Percentiles rank a stretch among this genome's conserved stretches.
Evolutionary conservation across 495 filamentous ascomycete genomes (phyloP).

Genomic region (Penicillium verhagenii): DNA sequence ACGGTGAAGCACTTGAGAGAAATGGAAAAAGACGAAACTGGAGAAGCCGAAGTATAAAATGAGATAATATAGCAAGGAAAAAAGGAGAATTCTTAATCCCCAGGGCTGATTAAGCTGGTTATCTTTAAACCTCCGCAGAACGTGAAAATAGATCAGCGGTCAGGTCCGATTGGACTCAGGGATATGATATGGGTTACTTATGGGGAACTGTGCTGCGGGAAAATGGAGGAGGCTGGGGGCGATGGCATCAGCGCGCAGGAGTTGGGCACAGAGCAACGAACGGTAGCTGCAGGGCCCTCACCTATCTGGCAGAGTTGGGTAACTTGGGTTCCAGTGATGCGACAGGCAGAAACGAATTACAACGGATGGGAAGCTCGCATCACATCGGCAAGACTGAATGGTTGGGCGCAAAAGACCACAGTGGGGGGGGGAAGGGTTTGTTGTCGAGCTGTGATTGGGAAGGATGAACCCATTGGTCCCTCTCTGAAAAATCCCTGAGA

Average conservation of each 20-base stretch:
- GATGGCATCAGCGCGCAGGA: constrained; percentile 22
- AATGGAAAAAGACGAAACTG: neutral
- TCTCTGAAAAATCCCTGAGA: neutral
- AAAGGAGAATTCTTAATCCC: constrained; percentile 5
- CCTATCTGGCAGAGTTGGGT: constrained; percentile 10
- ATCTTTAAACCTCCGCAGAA: constrained; percentile 6
- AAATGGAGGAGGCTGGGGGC: constrained; percentile 21
- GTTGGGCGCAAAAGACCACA: constrained; percentile 24
- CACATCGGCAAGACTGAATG: neutral
- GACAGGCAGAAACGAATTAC: constrained; percentile 10
- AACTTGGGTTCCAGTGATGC: constrained; percentile 35
- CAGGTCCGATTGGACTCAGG: constrained; percentile 14
- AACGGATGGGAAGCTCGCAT: constrained; percentile 11
- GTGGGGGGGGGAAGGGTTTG: constrained; percentile 24
- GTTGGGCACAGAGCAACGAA: constrained; percentile 33
- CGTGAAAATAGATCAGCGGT: constrained; percentile 12
- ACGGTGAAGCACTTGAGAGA: constrained; percentile 1
- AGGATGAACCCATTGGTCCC: neutral
- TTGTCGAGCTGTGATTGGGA: constrained; percentile 24
- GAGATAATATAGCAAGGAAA: neutral
- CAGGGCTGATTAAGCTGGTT: constrained; percentile 18
- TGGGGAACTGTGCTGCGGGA: constrained; percentile 11
- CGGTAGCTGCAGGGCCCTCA: constrained; percentile 12
- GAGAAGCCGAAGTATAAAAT: neutral
- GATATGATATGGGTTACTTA: neutral